Evolutionary conservation across 139 green algal genomes (phyloP), one percentile per base, ranked within the genome.

Genomic region (Spirogloea muscicola): DNA sequence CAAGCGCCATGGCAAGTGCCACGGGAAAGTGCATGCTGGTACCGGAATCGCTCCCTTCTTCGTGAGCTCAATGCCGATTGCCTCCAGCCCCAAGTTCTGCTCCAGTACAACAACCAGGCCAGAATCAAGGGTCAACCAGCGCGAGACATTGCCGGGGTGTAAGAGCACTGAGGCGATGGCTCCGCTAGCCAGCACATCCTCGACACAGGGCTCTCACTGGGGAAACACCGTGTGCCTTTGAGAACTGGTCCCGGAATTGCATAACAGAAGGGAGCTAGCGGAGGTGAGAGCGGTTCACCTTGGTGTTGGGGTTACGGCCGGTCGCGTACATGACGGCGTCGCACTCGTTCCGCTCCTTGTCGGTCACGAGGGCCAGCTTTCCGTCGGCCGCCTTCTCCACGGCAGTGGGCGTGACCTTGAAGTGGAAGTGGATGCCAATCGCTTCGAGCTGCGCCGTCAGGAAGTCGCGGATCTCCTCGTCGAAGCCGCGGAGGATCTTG

Each of bases 291-390:
- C 38, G 52, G 18, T 33, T 62, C 36, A 62, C 73, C 34, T 82
- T 44, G 1, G 87, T 91, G 63, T 93, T 94, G 44, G 93, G 91
- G 16, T 82, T 80, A 29, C 93, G 83, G 3, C 93, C 93, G 67
- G 92, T 94, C 7, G 90, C 89, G 69, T 92, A 91, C 85, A 96
- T 88, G 38, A 97, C 90, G 37, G 86, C 40, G 72, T 90, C 88
- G 36, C 81, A 81, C 66, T 85, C 46, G 27, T 89, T 72, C 34
- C 13, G 7, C 55, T 84, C 39, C 3, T 29, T 51, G 1, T 58
- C 58, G 18, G 48, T 79, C 36, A 67, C 70, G 9, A 93, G 49
- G n/a, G 41, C 58, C 9, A 80, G 39, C 1, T 16, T 3, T 7
- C 72, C 77, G 1, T 74, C 37, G 39, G 48, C 58, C 7, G 68